A percentile compares a stretch with the other conserved stretches of the same genome.
These are phyloP conservation scores for Nepenthes mirabilis DNA, from an alignment of 148 eudicot species.

Conservation along the genomic window DNA sequence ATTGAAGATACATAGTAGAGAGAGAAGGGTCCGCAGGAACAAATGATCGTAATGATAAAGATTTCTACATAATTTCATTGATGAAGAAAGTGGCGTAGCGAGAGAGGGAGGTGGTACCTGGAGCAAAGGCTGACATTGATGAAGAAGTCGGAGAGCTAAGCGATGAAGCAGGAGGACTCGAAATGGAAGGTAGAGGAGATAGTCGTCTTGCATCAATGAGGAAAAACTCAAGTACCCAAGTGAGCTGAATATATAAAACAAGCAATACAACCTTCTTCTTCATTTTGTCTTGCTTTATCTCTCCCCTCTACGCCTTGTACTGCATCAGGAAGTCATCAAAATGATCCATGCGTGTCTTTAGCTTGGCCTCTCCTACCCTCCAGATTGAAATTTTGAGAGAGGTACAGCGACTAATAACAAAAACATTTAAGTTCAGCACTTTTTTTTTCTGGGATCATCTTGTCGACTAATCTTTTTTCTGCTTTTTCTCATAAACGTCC, in stretches of 20 bases:
- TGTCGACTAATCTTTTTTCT: no score
- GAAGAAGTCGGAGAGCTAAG: constrained; percentile 18
- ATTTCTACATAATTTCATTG: constrained; percentile 4
- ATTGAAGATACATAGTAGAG: background rate
- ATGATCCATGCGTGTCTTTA: no score
- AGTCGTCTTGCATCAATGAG: background rate
- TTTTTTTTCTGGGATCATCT: no score
- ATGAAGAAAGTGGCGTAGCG: background rate
- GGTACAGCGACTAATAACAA: no score
- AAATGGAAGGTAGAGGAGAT: background rate
- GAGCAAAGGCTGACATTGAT: constrained; percentile 32
- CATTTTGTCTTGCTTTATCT: background rate
- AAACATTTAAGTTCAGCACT: no score
- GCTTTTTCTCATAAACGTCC: no score
- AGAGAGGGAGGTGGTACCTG: constrained; percentile 23
- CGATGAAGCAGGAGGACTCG: constrained; percentile 1
- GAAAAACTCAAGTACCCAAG: background rate
- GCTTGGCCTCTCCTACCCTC: no score
- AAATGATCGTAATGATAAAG: constrained; percentile 3
- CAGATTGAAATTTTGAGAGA: no score
- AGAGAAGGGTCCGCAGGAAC: background rate
- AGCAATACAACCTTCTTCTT: background rate
- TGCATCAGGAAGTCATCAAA: no score
- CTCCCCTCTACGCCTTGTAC: no score
- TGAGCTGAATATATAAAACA: background rate